Evolutionary conservation across 164 flowering plant species (phyloP), one percentile per base, ranked within the genome.

Genomic region (Chloranthus sessilifolius): DNA sequence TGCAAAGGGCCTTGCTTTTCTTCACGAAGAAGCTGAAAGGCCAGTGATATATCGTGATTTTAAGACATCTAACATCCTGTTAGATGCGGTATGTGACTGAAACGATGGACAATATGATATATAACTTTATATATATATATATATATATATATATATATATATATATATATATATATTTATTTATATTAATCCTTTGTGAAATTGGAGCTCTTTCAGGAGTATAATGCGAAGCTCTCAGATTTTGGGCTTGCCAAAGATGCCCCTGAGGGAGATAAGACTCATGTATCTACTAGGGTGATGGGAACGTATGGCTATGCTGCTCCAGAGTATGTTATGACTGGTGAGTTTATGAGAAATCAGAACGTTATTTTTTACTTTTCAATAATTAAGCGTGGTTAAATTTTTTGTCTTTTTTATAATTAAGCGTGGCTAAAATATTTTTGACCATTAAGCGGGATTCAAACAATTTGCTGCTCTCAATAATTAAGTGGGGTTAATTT

Each of bases 231-330:
- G 68, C 85, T 83, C 19, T 83, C 91, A 49, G 91, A 83, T 53
- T 83, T 83, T 58, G 91, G 91, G 39, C 85, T 83, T 47, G 91
- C 91, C 19, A 83, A 83, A 71, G 91, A 81, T 77, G 91, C 87
- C 57, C 91, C 91, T 8, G 82, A 79, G 68, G 91, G 87, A 36
- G 91, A 83, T 43, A 79, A 81, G 58, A 83, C 91, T 50, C 91
- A 83, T 68, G 91, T 83, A 30, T 83, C 91, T 16, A 83, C 91
- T 43, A 81, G 91, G 30, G 91, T 83, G 45, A 83, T 83, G 91
- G 91, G 91, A 59, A 83, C 91, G 1, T 83, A 83, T 62, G 91
- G 91, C 28, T 83, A 83, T 72, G 91, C 91, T 20, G 91, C 91
- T 14, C 91, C 87, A 10, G 91, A 81, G 61, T 83, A 81, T 65